Base-by-base conservation (phyloP, 495 filamentous ascomycete species). In the Astrocystis sublimbata region DNA sequence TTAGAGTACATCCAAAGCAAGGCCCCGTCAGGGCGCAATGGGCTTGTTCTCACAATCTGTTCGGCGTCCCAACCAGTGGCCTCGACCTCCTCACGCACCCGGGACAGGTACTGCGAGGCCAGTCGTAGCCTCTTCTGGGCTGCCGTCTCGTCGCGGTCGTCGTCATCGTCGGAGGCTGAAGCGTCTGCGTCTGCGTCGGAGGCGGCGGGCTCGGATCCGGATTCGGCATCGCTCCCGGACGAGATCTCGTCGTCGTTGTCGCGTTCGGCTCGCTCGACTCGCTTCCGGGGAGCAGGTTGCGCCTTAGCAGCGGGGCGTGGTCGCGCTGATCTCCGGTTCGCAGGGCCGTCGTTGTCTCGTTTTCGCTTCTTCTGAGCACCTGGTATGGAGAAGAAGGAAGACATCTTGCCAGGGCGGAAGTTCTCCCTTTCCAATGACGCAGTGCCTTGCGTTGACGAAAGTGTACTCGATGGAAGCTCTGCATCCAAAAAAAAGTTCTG, bases 51-150 rank as follows among this genome's bases (percentile, higher is more conserved):
- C 50, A 61, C 94, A 45, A 98, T 91, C 19, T 97, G 88, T 62
- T 87, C 92, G 3, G 94, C 94, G 77, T 98, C 92, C 67, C 97
- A 98, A 5, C 91, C 94, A 52, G 79, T 82, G 30, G 76, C 76
- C 69, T 89, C 87, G 26, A 96, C 89, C 70, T 97, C 92, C 52
- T 89, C 83, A 51, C 86, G 82, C 53, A 96, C 87, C 70, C 96
- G 97, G 17, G 96, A 89, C 46, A 98, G 81, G 73, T 98, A 98
- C 64, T 90, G 88, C 77, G 97, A 92, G 8, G 94, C 94, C 36
- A 98, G 85, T 67, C 93, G 87, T 66, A 96, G 73, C 60, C 94
- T 84, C 73, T 90, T 87, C 68, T 96, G 91, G 60, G 90, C 91
- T 2, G 88, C 91, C 12, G 94, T 98, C 76, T 97, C 96, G 42